Conservation (phyloP, 2,329 filamentous ascomycete species). For the Stachybotrys elegans region DNA sequence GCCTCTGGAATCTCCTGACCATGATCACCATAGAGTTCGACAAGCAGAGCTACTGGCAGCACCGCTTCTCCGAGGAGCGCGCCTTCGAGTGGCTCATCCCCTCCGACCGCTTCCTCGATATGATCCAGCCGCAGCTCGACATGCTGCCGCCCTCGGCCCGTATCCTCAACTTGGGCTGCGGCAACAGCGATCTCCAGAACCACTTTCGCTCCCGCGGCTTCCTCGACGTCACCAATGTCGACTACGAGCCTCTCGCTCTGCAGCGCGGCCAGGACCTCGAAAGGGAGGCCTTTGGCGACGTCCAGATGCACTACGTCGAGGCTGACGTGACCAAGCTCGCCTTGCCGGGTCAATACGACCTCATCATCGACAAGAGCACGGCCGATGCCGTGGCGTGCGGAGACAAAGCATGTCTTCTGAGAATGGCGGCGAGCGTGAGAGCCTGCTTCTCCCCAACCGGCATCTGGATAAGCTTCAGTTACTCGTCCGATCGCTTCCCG, state of each 20-base stretch:
- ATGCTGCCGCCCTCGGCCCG: conserved; percentile 17
- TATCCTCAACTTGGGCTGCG: conserved; percentile 43
- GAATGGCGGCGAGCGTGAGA: conserved; percentile 33
- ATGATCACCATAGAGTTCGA: conserved; percentile 36
- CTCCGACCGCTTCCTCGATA: conserved; percentile 33
- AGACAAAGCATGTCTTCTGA: conserved; percentile 28
- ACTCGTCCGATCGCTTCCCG: conserved; percentile 38
- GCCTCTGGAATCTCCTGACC: too few species aligned
- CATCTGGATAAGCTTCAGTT: conserved; percentile 44
- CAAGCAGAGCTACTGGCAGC: conserved; percentile 44
- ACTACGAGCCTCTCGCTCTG: conserved; percentile 44
- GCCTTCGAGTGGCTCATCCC: conserved; percentile 43
- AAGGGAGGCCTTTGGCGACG: conserved; percentile 34
- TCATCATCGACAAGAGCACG: conserved; percentile 46
- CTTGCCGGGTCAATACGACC: conserved; percentile 23
- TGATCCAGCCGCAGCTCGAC: conserved; percentile 33
- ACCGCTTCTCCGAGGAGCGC: conserved; percentile 38
- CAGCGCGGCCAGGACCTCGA: conserved; percentile 37
- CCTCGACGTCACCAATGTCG: conserved; percentile 40
- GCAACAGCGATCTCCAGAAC: conserved; percentile 45
- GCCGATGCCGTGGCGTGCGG: conserved; percentile 43
- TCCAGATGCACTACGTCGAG: conserved; percentile 36
- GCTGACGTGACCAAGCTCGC: conserved; percentile 38
- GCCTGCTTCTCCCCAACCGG: conserved; percentile 28
- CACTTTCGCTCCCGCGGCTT: conserved; percentile 38